Evolutionary conservation across 2,329 filamentous ascomycete genomes (phyloP), one percentile per base, ranked within the genome.

Genomic region (Exophiala aquamarina): DNA sequence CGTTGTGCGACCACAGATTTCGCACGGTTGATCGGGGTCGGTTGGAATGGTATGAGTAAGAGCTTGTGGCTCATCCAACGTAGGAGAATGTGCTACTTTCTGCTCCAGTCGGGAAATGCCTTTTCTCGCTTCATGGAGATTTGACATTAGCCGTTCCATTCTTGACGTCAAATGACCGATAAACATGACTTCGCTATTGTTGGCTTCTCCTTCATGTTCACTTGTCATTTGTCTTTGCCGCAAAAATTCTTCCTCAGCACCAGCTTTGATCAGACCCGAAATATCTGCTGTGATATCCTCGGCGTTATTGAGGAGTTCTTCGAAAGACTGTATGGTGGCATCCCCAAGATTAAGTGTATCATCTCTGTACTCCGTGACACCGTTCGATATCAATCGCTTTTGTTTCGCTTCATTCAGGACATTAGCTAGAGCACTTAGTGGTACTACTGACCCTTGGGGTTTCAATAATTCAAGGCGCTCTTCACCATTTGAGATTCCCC

Each of bases 271-370:
- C 10, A 54, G 46, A 26, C 33, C 54, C 11, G 53, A 57, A 8
- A 59, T 38, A 29, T 59, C 56, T 3, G 54, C 55, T 3, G 51
- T 52, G 32, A 54, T 53, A 31, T 50, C 52, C 17, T 47, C 46
- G 14, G 62, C 55, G 19, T 56, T 50, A 18, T 54, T 56, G 31
- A 74, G 58, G 18, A 74, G 59, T 11, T 66, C 63, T 42, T 71
- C 65, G 14, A 74, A 65, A 14, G 69, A 73, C 41, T 72, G 68
- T 33, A 74, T 65, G 2, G 71, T 74, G 50, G 69, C 68, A 46
- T 73, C 70, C 10, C 70, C 69, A 4, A 71, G 52, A 10, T 64
- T 61, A 14, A 72, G 55, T 1, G 61, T 57, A 15, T 70, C 64
- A 21, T 54, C 50, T 34, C 43, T 41, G 34, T 33, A 11, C 18